Conservation (phyloP, 352 stramenopile genomes). For the Phytophthora cryptogea region DNA sequence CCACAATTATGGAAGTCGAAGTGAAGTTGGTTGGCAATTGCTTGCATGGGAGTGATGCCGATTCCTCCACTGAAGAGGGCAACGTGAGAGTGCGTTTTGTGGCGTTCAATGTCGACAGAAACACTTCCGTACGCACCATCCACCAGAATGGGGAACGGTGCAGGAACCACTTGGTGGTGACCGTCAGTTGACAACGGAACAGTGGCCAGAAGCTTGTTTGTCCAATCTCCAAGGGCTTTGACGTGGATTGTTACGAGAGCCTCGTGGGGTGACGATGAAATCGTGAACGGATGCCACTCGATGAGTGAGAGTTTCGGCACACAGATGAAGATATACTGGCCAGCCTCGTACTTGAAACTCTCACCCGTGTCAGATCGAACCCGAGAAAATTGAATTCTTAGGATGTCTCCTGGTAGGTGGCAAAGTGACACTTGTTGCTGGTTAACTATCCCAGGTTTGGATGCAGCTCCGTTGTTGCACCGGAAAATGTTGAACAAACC, state of each 20-base stretch:
- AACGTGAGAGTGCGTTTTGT: conserved; percentile 40
- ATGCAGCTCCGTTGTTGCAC: conserved; percentile 4
- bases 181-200: not conserved
- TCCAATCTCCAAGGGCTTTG: conserved; percentile 61
- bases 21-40: conserved; percentile 36
- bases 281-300: conserved; percentile 88
- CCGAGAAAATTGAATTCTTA: conserved; percentile 43
- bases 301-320: conserved; percentile 51
- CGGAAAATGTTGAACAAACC: conserved; percentile 16
- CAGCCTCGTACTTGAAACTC: conserved; percentile 38
- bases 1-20: conserved; percentile 11
- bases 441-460: conserved; percentile 19
- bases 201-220: conserved; percentile 36
- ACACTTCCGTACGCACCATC: conserved; percentile 52
- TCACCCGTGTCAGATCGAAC: conserved; percentile 27
- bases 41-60: conserved; percentile 49
- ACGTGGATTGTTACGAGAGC: conserved; percentile 59
- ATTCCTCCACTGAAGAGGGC: conserved; percentile 49
- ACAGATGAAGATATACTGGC: conserved; percentile 79
- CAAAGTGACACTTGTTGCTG: conserved; percentile 18
- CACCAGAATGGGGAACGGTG: conserved; percentile 32
- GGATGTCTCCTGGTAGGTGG: conserved; percentile 22
- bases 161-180: not conserved
- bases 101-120: conserved; percentile 41
- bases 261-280: conserved; percentile 68